These are phyloP conservation scores for Penicillium vulpinum DNA, from an alignment of 2,329 filamentous ascomycete genomes.

Conservation along the genomic window DNA sequence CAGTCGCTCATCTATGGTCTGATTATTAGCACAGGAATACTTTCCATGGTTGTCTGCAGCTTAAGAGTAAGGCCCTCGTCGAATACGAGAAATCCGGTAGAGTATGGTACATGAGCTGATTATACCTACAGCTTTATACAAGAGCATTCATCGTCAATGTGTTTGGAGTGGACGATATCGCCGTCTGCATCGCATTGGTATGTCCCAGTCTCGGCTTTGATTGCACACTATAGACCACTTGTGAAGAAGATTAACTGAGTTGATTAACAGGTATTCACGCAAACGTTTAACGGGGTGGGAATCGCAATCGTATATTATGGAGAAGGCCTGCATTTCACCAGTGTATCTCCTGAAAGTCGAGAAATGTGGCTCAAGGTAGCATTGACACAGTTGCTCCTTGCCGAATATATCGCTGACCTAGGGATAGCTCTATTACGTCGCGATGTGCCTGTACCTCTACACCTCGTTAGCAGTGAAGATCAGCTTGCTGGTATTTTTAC, in stretches of 20 bases:
- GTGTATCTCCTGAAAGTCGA: neutral
- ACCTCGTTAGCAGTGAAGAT: slow-evolving; percentile 4
- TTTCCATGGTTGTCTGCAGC: slow-evolving; percentile 7
- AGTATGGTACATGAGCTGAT: neutral
- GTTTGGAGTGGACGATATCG: slow-evolving; percentile 5
- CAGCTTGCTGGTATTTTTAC: slow-evolving; percentile 6
- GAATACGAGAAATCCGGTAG: too few species aligned
- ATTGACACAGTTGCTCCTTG: neutral
- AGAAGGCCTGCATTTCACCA: slow-evolving; percentile 3
- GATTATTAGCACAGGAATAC: slow-evolving; percentile 1
- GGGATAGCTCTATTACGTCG: slow-evolving; percentile 9
- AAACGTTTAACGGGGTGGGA: slow-evolving; percentile 6
- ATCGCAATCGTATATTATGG: slow-evolving; percentile 7
- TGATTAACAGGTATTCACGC: neutral
- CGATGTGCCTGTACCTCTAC: slow-evolving; percentile 11
- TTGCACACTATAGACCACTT: too few species aligned
- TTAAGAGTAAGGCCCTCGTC: slow-evolving; percentile 1
- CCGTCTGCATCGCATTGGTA: slow-evolving; percentile 10
- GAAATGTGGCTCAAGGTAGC: slow-evolving; percentile 9
- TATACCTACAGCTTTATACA: neutral
- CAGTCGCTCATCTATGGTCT: slow-evolving; percentile 10
- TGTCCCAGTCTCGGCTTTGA: neutral
- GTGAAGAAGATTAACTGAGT: neutral
- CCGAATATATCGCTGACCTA: neutral
- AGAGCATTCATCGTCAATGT: neutral